Evolutionary conservation across 352 stramenopile species (phyloP), one percentile per base, ranked within the genome.

Genomic region (Thraustotheca clavata): DNA sequence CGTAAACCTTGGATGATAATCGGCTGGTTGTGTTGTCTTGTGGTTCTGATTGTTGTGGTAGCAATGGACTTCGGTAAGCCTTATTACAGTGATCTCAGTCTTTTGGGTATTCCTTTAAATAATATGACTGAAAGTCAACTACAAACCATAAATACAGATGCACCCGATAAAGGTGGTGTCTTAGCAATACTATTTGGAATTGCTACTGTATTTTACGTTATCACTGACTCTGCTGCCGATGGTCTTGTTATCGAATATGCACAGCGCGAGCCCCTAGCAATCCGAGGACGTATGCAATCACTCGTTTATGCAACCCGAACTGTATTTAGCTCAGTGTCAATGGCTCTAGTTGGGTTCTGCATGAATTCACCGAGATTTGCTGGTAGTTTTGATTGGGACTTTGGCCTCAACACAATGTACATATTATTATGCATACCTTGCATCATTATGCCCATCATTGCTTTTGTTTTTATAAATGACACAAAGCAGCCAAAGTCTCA

Each of bases 1-100:
- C 74, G 76, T 47, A 74, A 74, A 12, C 73, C 76, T 24, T 83
- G 76, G 62, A 81, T 83, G 67, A 70, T 82, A 55, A 59, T 83
- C 43, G 76, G 76, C 35, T 83, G 76, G 76, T 5, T 76, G 3
- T 27, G 86, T 33, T 50, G 38, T 31, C 26, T 59, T 60, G 55
- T 27, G 18, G 32, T n/a, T 43, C 18, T 50, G 14, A 12, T 63
- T 59, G 38, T 49, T 20, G 54, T 87, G 34, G 76, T 73, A 4
- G 83, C 76, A 59, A 75, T 76, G 35, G 75, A 74, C 20, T 70
- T 73, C 18, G 75, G 75, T 11, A 41, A 71, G 18, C 72, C 77
- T 18, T 89, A 86, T 55, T 88, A 59, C 49, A 1, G 24, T 0
- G 24, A 59, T 35, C 24, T n/a, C 26, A 18, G n/a, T 24, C 14